Percentiles rank a stretch among this genome's conserved stretches.
Evolutionary conservation across 2,329 filamentous ascomycete species (phyloP).

Genomic region (Ceratocystis harringtonii): DNA sequence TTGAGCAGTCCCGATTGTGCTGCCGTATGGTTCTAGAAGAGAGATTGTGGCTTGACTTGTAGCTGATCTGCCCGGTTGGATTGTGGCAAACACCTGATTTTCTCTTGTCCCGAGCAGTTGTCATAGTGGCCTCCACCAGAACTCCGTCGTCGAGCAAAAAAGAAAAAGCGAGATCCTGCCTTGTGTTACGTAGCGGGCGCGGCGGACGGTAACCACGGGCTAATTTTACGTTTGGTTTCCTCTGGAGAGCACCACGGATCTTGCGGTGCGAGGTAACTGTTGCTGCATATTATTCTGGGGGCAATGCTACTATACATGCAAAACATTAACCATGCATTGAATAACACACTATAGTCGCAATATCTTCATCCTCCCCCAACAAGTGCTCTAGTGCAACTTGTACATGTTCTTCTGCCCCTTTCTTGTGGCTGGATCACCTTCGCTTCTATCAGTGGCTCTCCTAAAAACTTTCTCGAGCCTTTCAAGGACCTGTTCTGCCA

Average conservation of each 20-base stretch:
- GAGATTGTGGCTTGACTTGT: neutral
- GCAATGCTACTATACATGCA: neutral
- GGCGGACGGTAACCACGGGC: neutral
- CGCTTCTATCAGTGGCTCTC: conserved; percentile 22
- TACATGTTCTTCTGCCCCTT: conserved; percentile 19
- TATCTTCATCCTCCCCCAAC: neutral
- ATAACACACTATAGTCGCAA: neutral
- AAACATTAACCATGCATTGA: neutral
- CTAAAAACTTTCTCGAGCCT: conserved; percentile 42
- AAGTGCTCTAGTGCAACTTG: neutral
- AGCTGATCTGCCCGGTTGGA: neutral
- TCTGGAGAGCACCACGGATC: neutral
- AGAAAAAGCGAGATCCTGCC: neutral
- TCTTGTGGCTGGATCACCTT: neutral
- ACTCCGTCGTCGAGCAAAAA: too few species aligned
- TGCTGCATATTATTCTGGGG: neutral
- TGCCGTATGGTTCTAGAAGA: too few species aligned
- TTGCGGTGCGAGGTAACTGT: neutral
- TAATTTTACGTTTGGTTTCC: neutral
- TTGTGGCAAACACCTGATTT: neutral
- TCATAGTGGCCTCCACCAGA: neutral
- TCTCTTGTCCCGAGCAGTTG: neutral
- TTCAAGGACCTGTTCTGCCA: conserved; percentile 42
- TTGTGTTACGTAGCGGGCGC: neutral
- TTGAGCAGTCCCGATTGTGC: neutral